These are phyloP conservation scores for Ricinus communis DNA, from an alignment of 345 rosid species.

Conservation along the genomic window DNA sequence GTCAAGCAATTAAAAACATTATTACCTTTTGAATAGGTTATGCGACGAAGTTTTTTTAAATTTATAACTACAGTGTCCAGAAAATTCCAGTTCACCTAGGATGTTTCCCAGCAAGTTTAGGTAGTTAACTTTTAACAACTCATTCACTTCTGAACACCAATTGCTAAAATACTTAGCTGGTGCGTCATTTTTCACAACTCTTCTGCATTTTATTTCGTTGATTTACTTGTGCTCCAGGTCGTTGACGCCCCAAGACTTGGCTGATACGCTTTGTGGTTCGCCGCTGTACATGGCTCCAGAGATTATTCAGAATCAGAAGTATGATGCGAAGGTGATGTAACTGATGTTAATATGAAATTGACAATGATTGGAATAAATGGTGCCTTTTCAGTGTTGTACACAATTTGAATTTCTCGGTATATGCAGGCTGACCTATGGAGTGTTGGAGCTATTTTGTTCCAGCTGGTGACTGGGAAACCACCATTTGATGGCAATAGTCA, in stretches of 20 bases:
- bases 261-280: conserved; percentile 77
- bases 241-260: conserved; percentile 61
- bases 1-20: background rate
- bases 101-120: background rate
- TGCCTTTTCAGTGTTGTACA: background rate
- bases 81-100: background rate
- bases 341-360: conserved; percentile 2
- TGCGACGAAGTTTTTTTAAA: background rate
- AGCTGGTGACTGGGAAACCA: conserved; percentile 78
- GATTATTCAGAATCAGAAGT: conserved; percentile 71
- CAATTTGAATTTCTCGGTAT: conserved; percentile 14
- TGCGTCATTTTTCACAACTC: background rate
- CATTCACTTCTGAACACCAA: background rate
- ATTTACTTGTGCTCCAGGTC: conserved; percentile 43
- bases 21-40: background rate
- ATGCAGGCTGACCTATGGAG: conserved; percentile 90
- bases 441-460: conserved; percentile 81
- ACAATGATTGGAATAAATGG: background rate
- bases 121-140: background rate
- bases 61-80: background rate
- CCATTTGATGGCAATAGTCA: conserved; percentile 75
- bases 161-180: background rate
- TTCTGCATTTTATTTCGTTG: conserved; percentile 10
- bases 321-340: conserved; percentile 78
- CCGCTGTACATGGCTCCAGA: conserved; percentile 94